Evolutionary conservation across 2,329 filamentous ascomycete genomes (phyloP), one percentile per base, ranked within the genome.

Genomic region (Venturia pyrina): DNA sequence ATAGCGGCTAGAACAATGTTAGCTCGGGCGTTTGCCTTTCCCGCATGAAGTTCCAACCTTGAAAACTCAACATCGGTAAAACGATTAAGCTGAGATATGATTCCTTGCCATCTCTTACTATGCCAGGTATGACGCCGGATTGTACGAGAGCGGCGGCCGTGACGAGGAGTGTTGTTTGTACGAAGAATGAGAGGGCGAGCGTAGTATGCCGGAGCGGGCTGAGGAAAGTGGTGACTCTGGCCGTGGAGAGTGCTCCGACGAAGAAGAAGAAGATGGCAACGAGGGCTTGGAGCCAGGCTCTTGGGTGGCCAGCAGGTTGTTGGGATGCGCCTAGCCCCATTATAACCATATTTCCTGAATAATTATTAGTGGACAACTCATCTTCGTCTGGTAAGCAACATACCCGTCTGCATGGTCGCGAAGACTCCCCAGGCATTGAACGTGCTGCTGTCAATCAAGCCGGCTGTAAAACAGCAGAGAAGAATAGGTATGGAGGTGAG

Each of bases 261-360:
- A 83, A 77, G 75, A 86, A 86, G 68, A 79, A 77, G 66, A 71
- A 73, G 68, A 85, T 82, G 64, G 84, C 86, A 67, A 79, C 75
- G 24, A 83, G 76, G 2, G 82, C 82, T 66, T 79, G 82, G 63
- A 82, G 75, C 82, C 81, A 85, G 65, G 81, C 83, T 65, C 77
- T 77, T 3, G 82, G 82, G 66, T 83, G 75, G 19, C 76, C 76
- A 24, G 77, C 72, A 3, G 82, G 83, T 60, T 85, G 82, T 40
- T 75, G 74, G 2, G 83, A 80, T 15, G 83, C 81, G 65, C 84
- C 84, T 28, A 87, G 81, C 21, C 82, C 84, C 48, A 87, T 78
- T 74, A 87, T 86, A 70, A 87, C 82, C 11, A 85, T 87, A 74
- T 87, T 87, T 48, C 85, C 84, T 78, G 10, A 15, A 17, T 17